Evolutionary conservation across 768 basidiomycete species (phyloP), one percentile per base, ranked within the genome.

Genomic region (Calocera cornea): DNA sequence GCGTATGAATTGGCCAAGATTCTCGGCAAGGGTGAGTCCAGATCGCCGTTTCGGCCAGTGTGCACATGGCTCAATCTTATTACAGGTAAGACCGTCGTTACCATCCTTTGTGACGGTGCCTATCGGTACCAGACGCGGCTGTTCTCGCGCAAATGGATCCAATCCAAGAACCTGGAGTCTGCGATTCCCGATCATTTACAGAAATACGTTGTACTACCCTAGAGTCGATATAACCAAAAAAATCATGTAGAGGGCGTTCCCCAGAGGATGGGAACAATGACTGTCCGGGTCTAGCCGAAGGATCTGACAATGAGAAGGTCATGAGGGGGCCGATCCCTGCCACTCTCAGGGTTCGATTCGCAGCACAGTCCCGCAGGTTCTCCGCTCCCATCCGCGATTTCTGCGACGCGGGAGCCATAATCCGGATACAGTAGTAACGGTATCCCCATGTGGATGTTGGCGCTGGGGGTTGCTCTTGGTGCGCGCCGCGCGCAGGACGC

Each of bases 81-180:
- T 50, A 34, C 69, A 93, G 90, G 90, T 38, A 88, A 88, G 24
- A 91, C 82, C 17, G 81, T 98, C 33, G 93, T 86, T 1, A 99
- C 97, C 2, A 83, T 97, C 65, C 78, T 99, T 41, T 92, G 89
- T 76, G 97, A 99, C 74, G 97, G 95, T 7, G 97, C 97, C 50
- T 95, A 98, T 74, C 84, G 97, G 74, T 82, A 99, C 74, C 97
- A 98, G 79, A 95, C 91, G 69, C 84, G 97, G 12, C 79, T 99
- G 38, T 99, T 99, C 80, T 97, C 94, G 17, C 89, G 89, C 75
- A 84, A 85, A 72, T 99, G 97, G 97, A 78, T 99, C 60, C 80
- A 86, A 74, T 79, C 83, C 38, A 98, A 98, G 75, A 86, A 83
- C 0, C 79, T 99, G 64, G 81, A 83, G 44, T 79, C 83, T 36